Base-by-base conservation (phyloP, 2,329 filamentous ascomycete species). In the Cladosporium colombiae region DNA sequence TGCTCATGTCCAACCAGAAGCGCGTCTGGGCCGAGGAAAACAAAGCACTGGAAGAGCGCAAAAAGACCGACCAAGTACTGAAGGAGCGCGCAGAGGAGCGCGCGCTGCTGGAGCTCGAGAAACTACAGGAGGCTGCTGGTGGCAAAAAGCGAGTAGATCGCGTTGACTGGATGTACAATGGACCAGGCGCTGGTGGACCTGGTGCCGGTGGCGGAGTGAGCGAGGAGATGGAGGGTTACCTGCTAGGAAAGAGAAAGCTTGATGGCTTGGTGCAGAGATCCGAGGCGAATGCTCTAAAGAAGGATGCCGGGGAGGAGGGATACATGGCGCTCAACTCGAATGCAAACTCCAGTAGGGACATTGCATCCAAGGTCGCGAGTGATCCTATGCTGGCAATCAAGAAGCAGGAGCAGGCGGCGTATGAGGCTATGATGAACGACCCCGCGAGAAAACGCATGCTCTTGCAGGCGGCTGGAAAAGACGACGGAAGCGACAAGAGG, bases 131-230 rank as follows among this genome's bases (percentile, higher is more conserved):
- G 79, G 89, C 90, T 2, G 90, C 93, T 0, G 95, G 95, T 44
- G 93, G 93, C 65, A 88, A 86, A 73, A 93, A 92, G 75, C 86
- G 90, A 62, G 81, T 90, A 33, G 89, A 94, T 72, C 88, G 93
- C 40, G 94, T 99, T 29, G 95, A 98, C 74, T 99, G 95, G 92
- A 97, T 99, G 92, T 99, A 99, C 79, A 88, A 90, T 72, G 94
- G 94, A 1, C 93, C 95, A 8, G 90, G 89, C 59, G 85, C 84
- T 65, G 91, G 92, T 40, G 89, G 91, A 74, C 82, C 83, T n/a
- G 90, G 90, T 33, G 91, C 87, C 46, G 87, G 86, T 27, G 80
- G 77, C 25, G 80, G 77, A 23, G 79, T 81, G 5, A 88, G 80
- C 0, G 94, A 97, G 77, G 95, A 98, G 79, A 93, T 92, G 81